Base-by-base conservation (phyloP, 2,329 filamentous ascomycete genomes). In the Pseudogymnoascus sp. region DNA sequence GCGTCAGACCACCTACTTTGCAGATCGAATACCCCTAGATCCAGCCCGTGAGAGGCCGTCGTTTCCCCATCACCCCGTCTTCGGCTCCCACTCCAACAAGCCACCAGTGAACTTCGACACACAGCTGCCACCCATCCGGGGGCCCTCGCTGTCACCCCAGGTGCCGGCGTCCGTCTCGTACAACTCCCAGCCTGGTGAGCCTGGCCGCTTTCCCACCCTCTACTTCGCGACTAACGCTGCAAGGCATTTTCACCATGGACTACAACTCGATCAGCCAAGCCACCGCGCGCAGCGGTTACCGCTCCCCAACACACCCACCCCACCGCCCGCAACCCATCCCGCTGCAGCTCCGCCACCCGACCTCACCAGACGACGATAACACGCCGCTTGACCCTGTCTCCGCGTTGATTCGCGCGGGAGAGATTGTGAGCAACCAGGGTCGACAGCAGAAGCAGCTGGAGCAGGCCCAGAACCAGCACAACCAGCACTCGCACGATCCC, bases 351-450 rank as follows among this genome's bases (percentile, higher is more conserved):
- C 67, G 52, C 55, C 39, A 12, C 65, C 68, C 67, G 5, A 58
- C 63, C 15, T 62, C 65, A 4, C 59, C 67, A 13, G 72, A 73
- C 13, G 70, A 67, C 2, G 72, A 74, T 3, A 65, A 72, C 3
- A 13, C 52, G 10, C 52, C 29, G 52, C 72, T 85, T 18, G 83
- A 86, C 64, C 83, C 83, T 1, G 82, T 87, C 73, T 83, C 77
- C 63, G 83, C 83, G 5, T 73, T 87, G 9, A 70, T 86, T 1
- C 77, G 77, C 64, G 84, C 84, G 8, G 82, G 83, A 33, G 83
- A 86, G 66, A 82, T 86, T 64, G 81, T 86, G 52, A 58, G 52
- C 27, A 58, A 18, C 1, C 52, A 58, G 52, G 33, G 33, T 6
- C 5, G 52, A 3, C 40, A 45, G 18, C 29, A 58, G 33, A 18